These are phyloP conservation scores for Magnolia changhungtana DNA, from an alignment of 164 flowering plant genomes.

Conservation along the genomic window DNA sequence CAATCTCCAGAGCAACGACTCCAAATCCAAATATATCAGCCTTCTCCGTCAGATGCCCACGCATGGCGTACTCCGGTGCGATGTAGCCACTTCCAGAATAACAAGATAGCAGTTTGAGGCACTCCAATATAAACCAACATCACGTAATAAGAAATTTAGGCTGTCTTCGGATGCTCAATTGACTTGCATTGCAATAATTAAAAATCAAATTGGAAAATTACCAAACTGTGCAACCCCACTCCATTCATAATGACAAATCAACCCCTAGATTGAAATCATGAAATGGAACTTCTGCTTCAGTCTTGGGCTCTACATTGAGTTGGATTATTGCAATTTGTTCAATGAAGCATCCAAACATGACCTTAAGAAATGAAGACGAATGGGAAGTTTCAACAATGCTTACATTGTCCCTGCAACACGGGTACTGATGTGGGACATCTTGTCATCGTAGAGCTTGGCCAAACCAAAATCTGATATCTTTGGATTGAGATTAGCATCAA, in stretches of 20 bases:
- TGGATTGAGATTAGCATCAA: too few species aligned
- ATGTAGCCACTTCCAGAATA: slow-evolving; percentile 17
- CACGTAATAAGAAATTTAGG: neutral
- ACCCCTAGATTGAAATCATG: too few species aligned
- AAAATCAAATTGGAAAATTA: too few species aligned
- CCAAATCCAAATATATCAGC: slow-evolving; percentile 36
- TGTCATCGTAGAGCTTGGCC: slow-evolving; percentile 22
- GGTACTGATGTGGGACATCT: slow-evolving; percentile 19
- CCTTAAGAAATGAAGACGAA: neutral
- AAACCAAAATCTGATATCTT: too few species aligned
- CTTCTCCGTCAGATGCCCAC: slow-evolving; percentile 33
- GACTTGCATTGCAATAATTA: too few species aligned
- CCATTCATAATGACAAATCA: too few species aligned
- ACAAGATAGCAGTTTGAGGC: neutral
- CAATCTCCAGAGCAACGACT: slow-evolving; percentile 27
- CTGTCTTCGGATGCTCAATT: too few species aligned
- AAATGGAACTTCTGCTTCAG: too few species aligned
- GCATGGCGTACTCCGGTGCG: slow-evolving; percentile 35
- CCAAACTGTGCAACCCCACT: too few species aligned
- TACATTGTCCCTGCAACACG: slow-evolving; percentile 24
- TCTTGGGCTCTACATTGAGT: too few species aligned
- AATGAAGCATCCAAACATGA: neutral
- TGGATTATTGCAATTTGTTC: too few species aligned
- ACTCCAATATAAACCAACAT: neutral
- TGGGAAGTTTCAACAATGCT: neutral